A percentile compares a stretch with the other conserved stretches of the same genome.
Conservation (phyloP, 208 protist genomes). For the Novymonas esmeraldas region DNA sequence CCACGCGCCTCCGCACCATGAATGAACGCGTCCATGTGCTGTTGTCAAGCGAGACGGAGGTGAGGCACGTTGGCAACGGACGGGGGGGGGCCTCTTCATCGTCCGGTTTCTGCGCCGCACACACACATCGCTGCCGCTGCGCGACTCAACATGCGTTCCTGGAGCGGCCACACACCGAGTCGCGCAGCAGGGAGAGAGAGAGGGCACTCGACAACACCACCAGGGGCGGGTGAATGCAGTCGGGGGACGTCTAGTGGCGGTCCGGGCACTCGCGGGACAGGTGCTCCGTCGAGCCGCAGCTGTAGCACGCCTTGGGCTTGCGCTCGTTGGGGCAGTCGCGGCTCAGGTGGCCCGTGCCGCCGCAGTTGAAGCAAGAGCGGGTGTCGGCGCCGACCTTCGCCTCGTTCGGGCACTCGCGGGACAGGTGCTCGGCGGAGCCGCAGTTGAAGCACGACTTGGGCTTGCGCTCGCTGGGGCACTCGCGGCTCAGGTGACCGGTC, state of each 20-base stretch:
- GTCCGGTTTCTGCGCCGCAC: not conserved
- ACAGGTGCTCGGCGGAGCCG: constrained; percentile 73
- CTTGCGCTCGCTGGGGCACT: constrained; percentile 63
- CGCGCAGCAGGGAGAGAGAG: not conserved
- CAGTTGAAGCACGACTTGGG: constrained; percentile 74
- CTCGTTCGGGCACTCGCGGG: constrained; percentile 62
- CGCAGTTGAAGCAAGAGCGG: constrained; percentile 79
- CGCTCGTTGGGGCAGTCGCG: constrained; percentile 70
- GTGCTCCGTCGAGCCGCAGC: constrained; percentile 56
- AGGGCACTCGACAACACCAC: not conserved
- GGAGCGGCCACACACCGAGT: not conserved
- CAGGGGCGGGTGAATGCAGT: too few species aligned
- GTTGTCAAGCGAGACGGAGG: too few species aligned
- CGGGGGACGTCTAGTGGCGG: constrained; percentile 31
- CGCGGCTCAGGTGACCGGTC: constrained; percentile 64
- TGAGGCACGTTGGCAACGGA: too few species aligned
- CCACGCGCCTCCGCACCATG: too few species aligned
- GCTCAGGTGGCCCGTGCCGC: constrained; percentile 67
- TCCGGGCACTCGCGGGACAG: constrained; percentile 73
- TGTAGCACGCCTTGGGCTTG: constrained; percentile 51
- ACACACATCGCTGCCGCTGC: not conserved
- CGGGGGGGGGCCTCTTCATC: not conserved
- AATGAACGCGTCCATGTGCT: too few species aligned
- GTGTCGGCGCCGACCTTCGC: constrained; percentile 45
- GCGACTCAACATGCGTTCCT: too few species aligned